A percentile compares a stretch with the other conserved stretches of the same genome.
Evolutionary conservation across 441 rosid genomes (phyloP).

Genomic region (Erodium chrysanthum): DNA sequence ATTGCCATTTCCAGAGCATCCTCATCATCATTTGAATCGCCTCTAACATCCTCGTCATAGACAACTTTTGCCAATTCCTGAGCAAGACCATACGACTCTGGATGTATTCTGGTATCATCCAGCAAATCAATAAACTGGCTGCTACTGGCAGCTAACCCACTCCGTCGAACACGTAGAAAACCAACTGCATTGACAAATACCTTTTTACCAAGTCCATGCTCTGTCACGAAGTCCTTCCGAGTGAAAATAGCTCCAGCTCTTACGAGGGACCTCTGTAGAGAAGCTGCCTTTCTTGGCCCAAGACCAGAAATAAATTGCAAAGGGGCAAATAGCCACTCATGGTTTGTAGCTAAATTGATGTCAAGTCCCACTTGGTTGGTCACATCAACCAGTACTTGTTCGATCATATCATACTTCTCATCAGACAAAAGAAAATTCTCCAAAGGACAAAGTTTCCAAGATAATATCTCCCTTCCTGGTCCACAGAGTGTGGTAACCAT

Average conservation of each 20-base stretch:
- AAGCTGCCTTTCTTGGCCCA: conserved; percentile 11
- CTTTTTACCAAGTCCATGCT: conserved; percentile 7
- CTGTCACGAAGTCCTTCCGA: background rate
- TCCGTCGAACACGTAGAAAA: conserved; percentile 9
- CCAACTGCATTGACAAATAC: conserved; percentile 12
- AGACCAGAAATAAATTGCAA: conserved; percentile 14
- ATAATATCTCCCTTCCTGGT: conserved; percentile 12
- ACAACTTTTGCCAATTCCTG: conserved; percentile 13
- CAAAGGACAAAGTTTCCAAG: conserved; percentile 8
- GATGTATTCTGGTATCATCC: conserved; percentile 5
- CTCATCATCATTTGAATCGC: conserved; percentile 12
- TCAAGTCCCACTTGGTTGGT: conserved; percentile 4
- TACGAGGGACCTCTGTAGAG: conserved; percentile 11
- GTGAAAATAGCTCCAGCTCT: conserved; percentile 6
- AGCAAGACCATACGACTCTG: conserved; percentile 2
- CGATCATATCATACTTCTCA: conserved; percentile 10
- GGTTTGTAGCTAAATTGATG: conserved; percentile 5
- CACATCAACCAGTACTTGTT: conserved; percentile 7
- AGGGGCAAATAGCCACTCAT: conserved; percentile 9
- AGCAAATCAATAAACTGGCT: background rate
- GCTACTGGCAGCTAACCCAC: conserved; percentile 3
- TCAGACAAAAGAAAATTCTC: conserved; percentile 11
- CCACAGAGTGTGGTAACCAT: conserved; percentile 13
- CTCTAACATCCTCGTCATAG: conserved; percentile 8
- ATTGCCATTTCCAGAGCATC: conserved; percentile 11